These are phyloP conservation scores for Phytophthora sp. DNA, from an alignment of 352 stramenopile species.

Conservation along the genomic window DNA sequence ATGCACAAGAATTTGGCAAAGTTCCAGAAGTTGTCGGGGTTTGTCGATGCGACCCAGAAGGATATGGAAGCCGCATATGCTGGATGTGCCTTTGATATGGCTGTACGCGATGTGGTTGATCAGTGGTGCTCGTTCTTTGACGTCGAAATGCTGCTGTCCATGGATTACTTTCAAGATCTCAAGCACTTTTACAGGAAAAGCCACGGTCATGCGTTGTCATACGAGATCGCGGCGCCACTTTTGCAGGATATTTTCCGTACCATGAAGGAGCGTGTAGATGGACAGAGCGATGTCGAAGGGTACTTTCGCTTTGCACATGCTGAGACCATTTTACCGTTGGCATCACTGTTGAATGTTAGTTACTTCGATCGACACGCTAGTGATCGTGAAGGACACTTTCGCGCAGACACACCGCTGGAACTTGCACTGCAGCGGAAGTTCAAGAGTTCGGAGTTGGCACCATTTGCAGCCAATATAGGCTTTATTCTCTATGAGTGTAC, in stretches of 20 bases:
- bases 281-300: constrained; percentile 48
- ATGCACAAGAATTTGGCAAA: constrained; percentile 59
- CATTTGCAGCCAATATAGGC: constrained; percentile 83
- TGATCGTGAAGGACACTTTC: constrained; percentile 65
- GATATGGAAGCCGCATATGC: constrained; percentile 83
- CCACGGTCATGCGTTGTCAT: constrained; percentile 71
- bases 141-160: constrained; percentile 66
- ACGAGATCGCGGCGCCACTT: constrained; percentile 76
- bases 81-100: constrained; percentile 82
- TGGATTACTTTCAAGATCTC: constrained; percentile 89
- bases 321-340: constrained; percentile 81
- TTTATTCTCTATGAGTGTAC: constrained; percentile 84
- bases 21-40: constrained; percentile 48
- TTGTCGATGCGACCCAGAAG: constrained; percentile 40
- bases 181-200: constrained; percentile 90
- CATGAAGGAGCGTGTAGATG: constrained; percentile 53
- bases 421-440: constrained; percentile 60
- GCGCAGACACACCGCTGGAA: constrained; percentile 58
- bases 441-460: constrained; percentile 58
- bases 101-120: constrained; percentile 45
- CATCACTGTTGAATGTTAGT: constrained; percentile 75
- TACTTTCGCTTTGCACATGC: constrained; percentile 88
- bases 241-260: constrained; percentile 67
- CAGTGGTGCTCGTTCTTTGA: constrained; percentile 80
- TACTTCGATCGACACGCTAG: constrained; percentile 69